Evolutionary conservation across 345 rosid species (phyloP), one percentile per base, ranked within the genome.

Genomic region (Cardamine chenopodiifolia): DNA sequence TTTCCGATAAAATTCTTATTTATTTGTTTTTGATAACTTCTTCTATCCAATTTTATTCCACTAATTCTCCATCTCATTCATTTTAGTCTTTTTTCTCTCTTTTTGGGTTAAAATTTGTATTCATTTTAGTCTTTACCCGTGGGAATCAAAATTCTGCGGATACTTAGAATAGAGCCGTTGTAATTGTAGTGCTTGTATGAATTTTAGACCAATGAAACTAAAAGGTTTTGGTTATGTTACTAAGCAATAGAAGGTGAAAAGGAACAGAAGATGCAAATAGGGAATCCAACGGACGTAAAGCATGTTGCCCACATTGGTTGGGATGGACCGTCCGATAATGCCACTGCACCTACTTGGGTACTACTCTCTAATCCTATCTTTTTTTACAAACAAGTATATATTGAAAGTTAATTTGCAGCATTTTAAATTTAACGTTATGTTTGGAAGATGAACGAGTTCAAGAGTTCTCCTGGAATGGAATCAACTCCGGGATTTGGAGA

Each of bases 291-390:
- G 18, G 97, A 92, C 78, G 97, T 92, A 76, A 90, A 93, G 78
- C 98, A 93, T 68, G 92, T 93, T 10, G 90, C 98, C n/a, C 98
- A 93, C 48, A 93, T 93, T 39, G 98, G 97, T 75, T 87, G 86
- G 90, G 97, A 93, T 63, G 93, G 85, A 35, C 74, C 63, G 15
- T 39, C 63, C 17, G 40, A 37, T 60, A 39, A 40, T 52, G 3
- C 62, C 55, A 68, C 68, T 37, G 60, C 79, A 60, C 68, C 68
- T 67, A 65, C 8, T 32, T 32, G 8, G 50, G 72, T 70, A 44
- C 73, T 44, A 39, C 35, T 20, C 50, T 48, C 22, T 39, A 8
- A 9, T 71, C 28, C 18, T 40, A 13, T 32, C 22, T 6, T 9
- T 54, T 23, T 14, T 28, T 22, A 19, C 37, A 18, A 31, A 9